Evolutionary conservation across 441 rosid genomes (phyloP).

Genomic region (Pelargonium myrrhifolium): DNA sequence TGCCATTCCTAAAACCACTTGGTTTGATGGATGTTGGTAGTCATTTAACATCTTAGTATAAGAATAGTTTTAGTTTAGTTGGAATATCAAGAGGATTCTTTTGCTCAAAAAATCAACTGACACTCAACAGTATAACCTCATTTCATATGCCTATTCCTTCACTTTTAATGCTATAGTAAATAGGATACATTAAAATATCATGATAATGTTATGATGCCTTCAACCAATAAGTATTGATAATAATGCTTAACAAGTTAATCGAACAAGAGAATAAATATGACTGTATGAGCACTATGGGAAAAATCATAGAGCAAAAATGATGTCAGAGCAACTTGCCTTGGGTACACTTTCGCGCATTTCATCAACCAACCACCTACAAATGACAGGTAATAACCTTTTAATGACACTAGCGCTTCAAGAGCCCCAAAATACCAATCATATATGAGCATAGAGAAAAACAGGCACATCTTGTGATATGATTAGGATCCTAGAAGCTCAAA

Average conservation of each 20-base stretch:
- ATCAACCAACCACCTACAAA: slow-evolving; percentile 78
- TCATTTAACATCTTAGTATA: background rate
- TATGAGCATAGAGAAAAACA: slow-evolving; percentile 3
- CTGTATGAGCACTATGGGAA: background rate
- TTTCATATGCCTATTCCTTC: background rate
- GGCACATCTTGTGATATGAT: background rate
- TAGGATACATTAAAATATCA: background rate
- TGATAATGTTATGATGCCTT: background rate
- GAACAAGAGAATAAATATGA: background rate
- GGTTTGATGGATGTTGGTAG: background rate
- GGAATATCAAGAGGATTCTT: background rate
- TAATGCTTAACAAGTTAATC: background rate
- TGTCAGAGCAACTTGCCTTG: slow-evolving; percentile 50
- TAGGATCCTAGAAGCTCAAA: slow-evolving; percentile 9
- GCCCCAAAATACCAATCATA: background rate
- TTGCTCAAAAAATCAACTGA: background rate
- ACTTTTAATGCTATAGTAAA: background rate
- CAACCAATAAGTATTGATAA: background rate
- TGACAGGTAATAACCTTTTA: slow-evolving; percentile 28
- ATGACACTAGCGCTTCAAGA: slow-evolving; percentile 16
- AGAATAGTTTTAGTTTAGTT: background rate
- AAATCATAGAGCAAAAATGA: background rate
- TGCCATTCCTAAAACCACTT: too few relatives aligned
- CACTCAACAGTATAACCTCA: background rate
- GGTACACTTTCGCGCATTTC: slow-evolving; percentile 89